Conservation (phyloP, 495 filamentous ascomycete species). For the Aspergillus ostianus region DNA sequence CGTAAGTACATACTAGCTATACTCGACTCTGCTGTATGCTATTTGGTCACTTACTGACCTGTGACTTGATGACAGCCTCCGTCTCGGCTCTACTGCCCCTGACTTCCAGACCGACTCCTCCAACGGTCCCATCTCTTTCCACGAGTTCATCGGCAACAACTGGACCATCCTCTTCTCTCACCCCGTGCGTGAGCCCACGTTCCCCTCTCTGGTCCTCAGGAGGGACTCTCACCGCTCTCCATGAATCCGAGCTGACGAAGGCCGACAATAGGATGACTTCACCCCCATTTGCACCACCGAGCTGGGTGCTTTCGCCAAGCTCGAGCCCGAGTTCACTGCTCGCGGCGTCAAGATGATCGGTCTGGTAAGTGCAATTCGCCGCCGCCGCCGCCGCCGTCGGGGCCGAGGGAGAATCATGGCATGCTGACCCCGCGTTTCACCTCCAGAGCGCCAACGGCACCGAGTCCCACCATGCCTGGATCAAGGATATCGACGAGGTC, state of each 20-base stretch:
- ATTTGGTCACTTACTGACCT: not conserved
- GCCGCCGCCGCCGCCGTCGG: too few species aligned
- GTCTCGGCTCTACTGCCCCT: slow-evolving; percentile 84
- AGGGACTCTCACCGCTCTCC: too few species aligned
- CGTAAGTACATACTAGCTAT: slow-evolving; percentile 38
- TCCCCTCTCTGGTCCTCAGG: not conserved
- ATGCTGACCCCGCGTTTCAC: not conserved
- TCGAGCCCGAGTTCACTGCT: slow-evolving; percentile 94
- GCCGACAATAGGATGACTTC: slow-evolving; percentile 55
- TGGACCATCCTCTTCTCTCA: slow-evolving; percentile 98
- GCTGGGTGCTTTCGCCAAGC: slow-evolving; percentile 94
- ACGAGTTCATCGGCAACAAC: slow-evolving; percentile 90
- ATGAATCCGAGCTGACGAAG: not conserved
- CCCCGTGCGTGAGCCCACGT: slow-evolving; percentile 62
- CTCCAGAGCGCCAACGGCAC: slow-evolving; percentile 46
- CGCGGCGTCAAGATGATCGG: slow-evolving; percentile 95
- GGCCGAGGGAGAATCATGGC: too few species aligned
- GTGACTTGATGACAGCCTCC: slow-evolving; percentile 54
- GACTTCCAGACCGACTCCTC: slow-evolving; percentile 95
- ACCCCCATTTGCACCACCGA: slow-evolving; percentile 98
- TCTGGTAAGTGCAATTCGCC: slow-evolving; percentile 73
- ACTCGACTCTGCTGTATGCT: not conserved
- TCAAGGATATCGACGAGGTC: slow-evolving; percentile 96
- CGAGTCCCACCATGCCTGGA: slow-evolving; percentile 67
- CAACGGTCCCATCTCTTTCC: slow-evolving; percentile 89